Base-by-base conservation (phyloP, 2,329 filamentous ascomycete genomes). In the Exophiala calicioides region DNA sequence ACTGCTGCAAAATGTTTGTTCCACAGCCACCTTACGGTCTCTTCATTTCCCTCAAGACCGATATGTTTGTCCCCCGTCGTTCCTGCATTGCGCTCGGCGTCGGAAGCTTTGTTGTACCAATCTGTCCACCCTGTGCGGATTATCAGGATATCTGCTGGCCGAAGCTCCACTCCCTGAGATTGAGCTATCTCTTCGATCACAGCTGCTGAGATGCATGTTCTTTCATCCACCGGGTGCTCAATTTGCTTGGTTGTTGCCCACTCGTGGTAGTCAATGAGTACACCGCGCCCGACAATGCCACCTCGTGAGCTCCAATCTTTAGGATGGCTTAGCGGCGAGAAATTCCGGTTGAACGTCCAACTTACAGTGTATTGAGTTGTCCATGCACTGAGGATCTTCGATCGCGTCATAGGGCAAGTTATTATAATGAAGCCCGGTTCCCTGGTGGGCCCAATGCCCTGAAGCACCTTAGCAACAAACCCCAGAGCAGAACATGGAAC, bases 1-100 rank as follows among this genome's bases (percentile, higher is more conserved):
- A 85, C 82, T 0, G 78, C 80, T 0, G 83, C 73, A 55, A 88
- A 86, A 37, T 82, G 80, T 53, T 76, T 78, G 59, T 88, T 81
- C 69, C 85, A 84, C 46, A 87, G 52, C 83, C 84, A 88, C 41
- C 78, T 75, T 3, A 79, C 67, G 2, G 81, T 74, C 30, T 75
- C 74, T 35, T 78, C 65, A 36, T 77, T 75, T 52, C 78, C 75
- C 29, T 69, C 69, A 1, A 80, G 45, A 0, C 78, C 77, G 0
- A 73, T 72, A 56, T 71, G 79, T 35, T 71, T 62, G 13, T 30
- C 31, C 18, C 51, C 41, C 3, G 26, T 31, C 3, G 29, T 41
- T 9, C 16, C 24, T 7, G 3, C 5, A 12, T 6, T 32, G 7
- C 26, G n/a, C 33, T 67, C 62, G 9, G 57, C 61, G 1, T 60